Evolutionary conservation across 2,329 filamentous ascomycete species (phyloP).

Genomic region (Cordyceps farinosa): DNA sequence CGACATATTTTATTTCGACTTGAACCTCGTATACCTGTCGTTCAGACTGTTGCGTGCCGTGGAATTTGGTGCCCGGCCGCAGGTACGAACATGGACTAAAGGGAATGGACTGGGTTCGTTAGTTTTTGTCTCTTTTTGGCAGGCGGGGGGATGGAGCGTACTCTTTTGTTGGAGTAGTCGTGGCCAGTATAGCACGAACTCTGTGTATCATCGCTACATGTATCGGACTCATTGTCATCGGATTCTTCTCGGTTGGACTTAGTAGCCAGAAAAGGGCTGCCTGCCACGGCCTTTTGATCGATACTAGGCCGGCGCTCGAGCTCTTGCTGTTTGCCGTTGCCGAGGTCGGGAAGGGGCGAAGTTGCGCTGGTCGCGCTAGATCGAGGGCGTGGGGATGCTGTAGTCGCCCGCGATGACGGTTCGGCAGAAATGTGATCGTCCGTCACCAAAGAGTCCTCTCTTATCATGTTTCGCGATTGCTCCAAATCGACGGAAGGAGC

Average conservation of each 20-base stretch:
- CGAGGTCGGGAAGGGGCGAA: conserved; percentile 32
- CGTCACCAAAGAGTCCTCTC: conserved; percentile 27
- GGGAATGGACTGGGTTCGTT: conserved; percentile 59
- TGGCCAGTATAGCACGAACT: conserved; percentile 12
- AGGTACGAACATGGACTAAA: conserved; percentile 82
- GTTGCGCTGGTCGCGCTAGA: conserved; percentile 32
- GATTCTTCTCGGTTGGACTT: neutral
- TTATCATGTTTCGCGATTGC: conserved; percentile 21
- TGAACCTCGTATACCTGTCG: conserved; percentile 91
- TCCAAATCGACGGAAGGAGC: conserved; percentile 10
- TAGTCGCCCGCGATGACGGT: conserved; percentile 37
- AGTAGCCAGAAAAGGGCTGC: neutral
- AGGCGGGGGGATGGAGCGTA: conserved; percentile 33
- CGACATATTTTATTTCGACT: conserved; percentile 94
- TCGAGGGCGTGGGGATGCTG: conserved; percentile 42
- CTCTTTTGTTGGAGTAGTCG: conserved; percentile 41
- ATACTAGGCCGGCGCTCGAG: neutral
- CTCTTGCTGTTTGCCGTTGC: conserved; percentile 32
- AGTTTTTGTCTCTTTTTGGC: conserved; percentile 4
- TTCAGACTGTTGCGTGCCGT: conserved; percentile 89
- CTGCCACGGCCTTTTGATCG: neutral
- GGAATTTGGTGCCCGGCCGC: conserved; percentile 81
- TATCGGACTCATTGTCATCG: neutral
- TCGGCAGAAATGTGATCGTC: conserved; percentile 27
- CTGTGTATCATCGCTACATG: conserved; percentile 5